Conservation (phyloP, 2,329 filamentous ascomycete species). For the Claviceps humidiphila region DNA sequence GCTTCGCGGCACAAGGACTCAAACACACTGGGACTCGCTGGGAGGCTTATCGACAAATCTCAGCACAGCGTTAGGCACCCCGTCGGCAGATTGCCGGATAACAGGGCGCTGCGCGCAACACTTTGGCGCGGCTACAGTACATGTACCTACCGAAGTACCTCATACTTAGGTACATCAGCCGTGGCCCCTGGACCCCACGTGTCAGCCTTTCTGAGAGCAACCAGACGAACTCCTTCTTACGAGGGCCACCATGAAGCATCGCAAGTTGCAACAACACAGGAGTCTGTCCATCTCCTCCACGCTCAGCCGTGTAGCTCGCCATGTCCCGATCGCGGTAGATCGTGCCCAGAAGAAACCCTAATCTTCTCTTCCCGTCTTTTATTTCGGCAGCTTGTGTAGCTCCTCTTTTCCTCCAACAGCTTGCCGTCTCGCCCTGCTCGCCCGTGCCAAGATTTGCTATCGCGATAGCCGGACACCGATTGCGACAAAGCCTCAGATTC, state of each 20-base stretch:
- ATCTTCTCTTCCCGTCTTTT: neutral
- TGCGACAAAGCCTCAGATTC: neutral
- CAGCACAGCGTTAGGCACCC: neutral
- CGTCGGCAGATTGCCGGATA: constrained; percentile 5
- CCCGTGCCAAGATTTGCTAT: neutral
- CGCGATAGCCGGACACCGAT: neutral
- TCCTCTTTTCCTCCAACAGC: neutral
- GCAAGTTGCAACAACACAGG: no score
- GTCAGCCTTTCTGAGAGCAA: no score
- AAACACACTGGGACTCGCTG: no score
- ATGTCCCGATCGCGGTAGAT: constrained; percentile 2
- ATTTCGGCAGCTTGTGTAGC: neutral
- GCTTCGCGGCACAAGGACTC: neutral
- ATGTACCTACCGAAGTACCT: no score
- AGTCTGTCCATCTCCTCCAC: neutral
- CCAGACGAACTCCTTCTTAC: no score
- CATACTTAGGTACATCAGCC: no score
- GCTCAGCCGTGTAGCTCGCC: neutral
- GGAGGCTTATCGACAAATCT: neutral
- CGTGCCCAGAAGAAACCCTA: neutral
- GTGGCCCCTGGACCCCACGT: no score
- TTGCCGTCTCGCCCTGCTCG: neutral
- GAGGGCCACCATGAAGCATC: no score
- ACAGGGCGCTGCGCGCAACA: neutral
- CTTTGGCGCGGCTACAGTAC: no score